Evolutionary conservation across 2,329 filamentous ascomycete species (phyloP), one percentile per base, ranked within the genome.

Genomic region (Cadophora luteo-olivacea): DNA sequence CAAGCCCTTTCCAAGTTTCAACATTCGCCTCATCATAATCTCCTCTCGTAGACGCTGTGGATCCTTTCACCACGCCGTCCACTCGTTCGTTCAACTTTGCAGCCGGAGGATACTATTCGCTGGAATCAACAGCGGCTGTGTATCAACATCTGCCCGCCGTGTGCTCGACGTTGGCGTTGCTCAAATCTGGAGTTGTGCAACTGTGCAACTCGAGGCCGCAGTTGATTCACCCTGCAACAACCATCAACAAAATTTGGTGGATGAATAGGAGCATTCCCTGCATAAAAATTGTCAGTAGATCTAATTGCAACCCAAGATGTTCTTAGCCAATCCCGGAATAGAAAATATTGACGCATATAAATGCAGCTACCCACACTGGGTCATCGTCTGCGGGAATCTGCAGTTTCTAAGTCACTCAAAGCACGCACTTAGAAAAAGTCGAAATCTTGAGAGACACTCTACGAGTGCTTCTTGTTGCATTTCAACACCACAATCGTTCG

Each of bases 281-380:
- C 52, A 3, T 22, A 36, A 4, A 24, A 16, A n/a, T 12, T 24
- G 24, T 45, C 38, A 5, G 63, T 36, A 48, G 33, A 45, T 65
- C n/a, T 38, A 32, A 64, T 33, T 41, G 29, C 49, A 16, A 52
- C 22, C 14, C 61, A n/a, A 36, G 29, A 3, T 16, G 7, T 41
- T 65, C 9, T 36, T n/a, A 16, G 14, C 55, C 38, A 36, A 5
- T 29, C 33, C 33, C 4, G 16, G 24, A 58, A 48, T 60, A 64
- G 51, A 69, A 70, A 19, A 51, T 64, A 65, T 68, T 71, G 63
- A 71, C 68, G 52, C 68, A 54, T 65, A 62, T 54, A 55, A 52
- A 67, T 72, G 70, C 69, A 75, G 72, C 65, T 41, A 70, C 65
- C 71, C 73, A 45, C 51, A 29, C 69, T 48, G 65, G 69, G 57